These are phyloP conservation scores for Quercus engelmannii DNA, from an alignment of 306 rosid genomes.

Conservation along the genomic window DNA sequence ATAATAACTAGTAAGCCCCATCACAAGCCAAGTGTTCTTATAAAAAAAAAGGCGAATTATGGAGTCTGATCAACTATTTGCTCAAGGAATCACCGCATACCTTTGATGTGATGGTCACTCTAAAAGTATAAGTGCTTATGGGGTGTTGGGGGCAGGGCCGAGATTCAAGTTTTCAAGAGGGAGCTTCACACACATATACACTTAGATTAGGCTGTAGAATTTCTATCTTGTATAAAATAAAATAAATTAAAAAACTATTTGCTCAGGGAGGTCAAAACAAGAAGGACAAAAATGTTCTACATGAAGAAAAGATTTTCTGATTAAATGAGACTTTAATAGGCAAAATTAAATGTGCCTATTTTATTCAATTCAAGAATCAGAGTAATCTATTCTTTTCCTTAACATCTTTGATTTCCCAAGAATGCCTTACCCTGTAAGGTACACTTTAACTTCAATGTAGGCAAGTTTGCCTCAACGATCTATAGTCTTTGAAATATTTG, in stretches of 20 bases:
- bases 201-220: too few relatives aligned
- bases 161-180: too few relatives aligned
- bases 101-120: too few relatives aligned
- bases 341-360: neutral
- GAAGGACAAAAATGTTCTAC: neutral
- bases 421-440: neutral
- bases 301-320: neutral
- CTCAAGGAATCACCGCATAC: neutral
- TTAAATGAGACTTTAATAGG: neutral
- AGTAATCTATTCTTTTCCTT: neutral
- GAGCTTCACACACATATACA: too few relatives aligned
- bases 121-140: too few relatives aligned
- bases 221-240: too few relatives aligned
- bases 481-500: neutral
- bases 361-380: neutral
- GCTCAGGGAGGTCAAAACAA: neutral
- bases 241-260: neutral
- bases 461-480: neutral
- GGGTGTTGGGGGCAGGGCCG: too few relatives aligned
- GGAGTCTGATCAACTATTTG: neutral
- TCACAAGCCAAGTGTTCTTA: neutral
- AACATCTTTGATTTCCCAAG: neutral
- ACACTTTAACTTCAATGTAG: neutral
- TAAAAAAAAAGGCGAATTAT: neutral
- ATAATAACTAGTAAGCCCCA: neutral